These are phyloP conservation scores for Flaveria linearis DNA, from an alignment of 129 eudicot species.

Conservation along the genomic window DNA sequence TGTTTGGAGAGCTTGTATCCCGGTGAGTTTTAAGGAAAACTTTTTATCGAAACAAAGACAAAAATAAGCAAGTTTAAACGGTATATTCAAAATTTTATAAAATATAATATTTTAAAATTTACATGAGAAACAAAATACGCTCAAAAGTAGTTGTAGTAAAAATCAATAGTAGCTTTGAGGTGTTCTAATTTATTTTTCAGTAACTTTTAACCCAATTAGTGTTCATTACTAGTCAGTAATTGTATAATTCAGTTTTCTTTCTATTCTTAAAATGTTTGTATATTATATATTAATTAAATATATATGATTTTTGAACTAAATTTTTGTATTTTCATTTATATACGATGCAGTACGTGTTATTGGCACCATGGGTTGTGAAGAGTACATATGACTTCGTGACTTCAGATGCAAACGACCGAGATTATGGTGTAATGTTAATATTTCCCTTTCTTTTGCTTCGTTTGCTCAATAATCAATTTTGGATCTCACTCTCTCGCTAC, in stretches of 20 bases:
- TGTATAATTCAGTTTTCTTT: background rate
- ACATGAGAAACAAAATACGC: too few relatives aligned
- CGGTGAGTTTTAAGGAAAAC: too few relatives aligned
- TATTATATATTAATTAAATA: background rate
- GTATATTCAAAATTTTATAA: too few relatives aligned
- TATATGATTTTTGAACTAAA: background rate
- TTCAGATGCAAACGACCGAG: slow-evolving; percentile 34
- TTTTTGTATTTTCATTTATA: slow-evolving; percentile 8
- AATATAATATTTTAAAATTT: too few relatives aligned
- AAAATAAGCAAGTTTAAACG: too few relatives aligned
- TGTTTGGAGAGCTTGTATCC: too few relatives aligned
- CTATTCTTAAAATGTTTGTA: background rate
- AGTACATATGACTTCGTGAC: slow-evolving; percentile 39
- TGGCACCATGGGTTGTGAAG: slow-evolving; percentile 55
- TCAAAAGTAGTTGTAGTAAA: too few relatives aligned
- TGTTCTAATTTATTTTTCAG: too few relatives aligned
- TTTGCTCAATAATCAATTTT: slow-evolving; percentile 56
- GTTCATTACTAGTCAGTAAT: too few relatives aligned
- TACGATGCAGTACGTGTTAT: slow-evolving; percentile 41
- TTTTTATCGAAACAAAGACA: too few relatives aligned
- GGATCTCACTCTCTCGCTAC: slow-evolving; percentile 66
- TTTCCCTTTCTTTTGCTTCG: slow-evolving; percentile 50
- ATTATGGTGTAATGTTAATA: slow-evolving; percentile 21
- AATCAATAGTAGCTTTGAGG: background rate
- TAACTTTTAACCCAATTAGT: too few relatives aligned